Percentiles rank a stretch among this genome's conserved stretches.
Conservation (phyloP, 2,329 filamentous ascomycete genomes). For the Zymoseptoria crescenta region DNA sequence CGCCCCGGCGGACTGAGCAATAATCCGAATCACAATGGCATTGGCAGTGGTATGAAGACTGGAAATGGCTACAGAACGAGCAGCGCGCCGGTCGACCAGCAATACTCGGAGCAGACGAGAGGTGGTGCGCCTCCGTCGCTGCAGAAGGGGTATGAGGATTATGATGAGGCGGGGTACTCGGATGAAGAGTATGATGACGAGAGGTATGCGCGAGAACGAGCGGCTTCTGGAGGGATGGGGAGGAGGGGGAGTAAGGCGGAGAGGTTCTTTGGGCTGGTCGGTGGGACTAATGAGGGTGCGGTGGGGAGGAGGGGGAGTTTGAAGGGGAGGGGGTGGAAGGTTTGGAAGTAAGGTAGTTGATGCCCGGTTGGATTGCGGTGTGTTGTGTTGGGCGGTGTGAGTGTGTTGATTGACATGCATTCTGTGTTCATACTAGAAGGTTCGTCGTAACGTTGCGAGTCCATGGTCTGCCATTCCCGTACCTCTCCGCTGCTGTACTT, state of each 20-base stretch:
- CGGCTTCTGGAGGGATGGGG: slow-evolving; percentile 3
- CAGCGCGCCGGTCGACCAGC: slow-evolving; percentile 1
- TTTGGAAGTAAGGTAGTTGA: slow-evolving; percentile 15
- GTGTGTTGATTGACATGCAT: too few species aligned
- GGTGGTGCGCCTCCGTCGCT: not conserved
- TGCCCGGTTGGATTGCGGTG: not conserved
- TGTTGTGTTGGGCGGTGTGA: too few species aligned
- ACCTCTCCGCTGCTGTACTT: too few species aligned
- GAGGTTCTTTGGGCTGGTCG: slow-evolving; percentile 24
- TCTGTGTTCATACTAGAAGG: too few species aligned
- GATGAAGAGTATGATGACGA: slow-evolving; percentile 22
- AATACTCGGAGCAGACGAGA: not conserved
- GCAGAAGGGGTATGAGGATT: not conserved
- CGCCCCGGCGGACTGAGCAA: slow-evolving; percentile 2
- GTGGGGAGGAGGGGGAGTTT: slow-evolving; percentile 19
- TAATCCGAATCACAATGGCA: slow-evolving; percentile 6
- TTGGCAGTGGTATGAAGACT: slow-evolving; percentile 3
- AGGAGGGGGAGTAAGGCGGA: slow-evolving; percentile 27
- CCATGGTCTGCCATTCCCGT: too few species aligned
- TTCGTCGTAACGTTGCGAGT: too few species aligned
- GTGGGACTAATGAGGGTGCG: slow-evolving; percentile 6
- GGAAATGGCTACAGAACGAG: slow-evolving; percentile 3
- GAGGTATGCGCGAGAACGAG: slow-evolving; percentile 4
- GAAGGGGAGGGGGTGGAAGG: slow-evolving; percentile 28
- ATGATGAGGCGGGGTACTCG: slow-evolving; percentile 10